Evolutionary conservation across 495 filamentous ascomycete genomes (phyloP), one percentile per base, ranked within the genome.

Genomic region (Penicillium longicatenatum): DNA sequence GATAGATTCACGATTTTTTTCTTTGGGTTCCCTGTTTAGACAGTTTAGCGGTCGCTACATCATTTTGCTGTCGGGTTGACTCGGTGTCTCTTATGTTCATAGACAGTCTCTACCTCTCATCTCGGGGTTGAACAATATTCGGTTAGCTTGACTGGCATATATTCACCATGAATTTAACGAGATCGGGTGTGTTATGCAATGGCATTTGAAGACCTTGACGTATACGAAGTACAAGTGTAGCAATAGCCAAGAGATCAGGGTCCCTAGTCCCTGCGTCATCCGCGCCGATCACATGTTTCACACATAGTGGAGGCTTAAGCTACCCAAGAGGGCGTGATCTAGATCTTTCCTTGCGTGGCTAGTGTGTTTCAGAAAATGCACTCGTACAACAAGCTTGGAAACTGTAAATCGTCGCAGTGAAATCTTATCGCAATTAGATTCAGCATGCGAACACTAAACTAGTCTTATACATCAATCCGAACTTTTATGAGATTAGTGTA

Each of bases 31-130:
- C 21, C 19, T 44, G 33, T 58, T 54, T 37, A 44, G 54, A 57
- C 26, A 57, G 50, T 22, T 55, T 42, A 60, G 54, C 62, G 57
- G 62, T 64, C 58, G 39, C 47, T 64, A 60, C 58, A 52, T 60
- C 22, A 55, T 48, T 8, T 1, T 56, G 9, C 42, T 46, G 31
- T 35, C 31, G 31, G 12, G 4, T 10, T 12, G 10, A 5, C 41
- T 20, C 55, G 29, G n/a, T 37, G 12, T 24, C 50, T 30, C 37
- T 43, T 26, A 10, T 24, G 7, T 24, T 24, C 11, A 30, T 43
- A 44, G 16, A 54, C 52, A 31, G 52, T 54, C 41, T 31, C 39
- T 46, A 44, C 52, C 19, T 43, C 12, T 24, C n/a, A 22, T 35
- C 37, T 6, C 26, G 12, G 26, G 14, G 29, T 17, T 35, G 31